These are phyloP conservation scores for Kwoniella botswanensis DNA, from an alignment of 768 basidiomycete genomes.

Conservation along the genomic window DNA sequence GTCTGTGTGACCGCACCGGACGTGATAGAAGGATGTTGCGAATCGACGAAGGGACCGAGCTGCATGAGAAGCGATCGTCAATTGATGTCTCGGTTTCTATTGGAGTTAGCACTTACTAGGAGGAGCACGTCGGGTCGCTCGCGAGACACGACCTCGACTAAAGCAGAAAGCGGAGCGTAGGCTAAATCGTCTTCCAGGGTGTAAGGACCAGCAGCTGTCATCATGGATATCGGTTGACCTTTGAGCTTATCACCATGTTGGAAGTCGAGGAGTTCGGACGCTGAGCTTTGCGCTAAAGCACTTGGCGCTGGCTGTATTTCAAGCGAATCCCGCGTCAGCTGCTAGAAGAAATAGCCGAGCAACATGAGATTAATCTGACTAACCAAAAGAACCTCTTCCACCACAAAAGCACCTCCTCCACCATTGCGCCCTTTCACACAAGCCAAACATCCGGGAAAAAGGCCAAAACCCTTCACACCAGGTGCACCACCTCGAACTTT, in stretches of 20 bases:
- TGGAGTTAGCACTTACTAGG: slow-evolving; percentile 64
- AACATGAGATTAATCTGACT: slow-evolving; percentile 48
- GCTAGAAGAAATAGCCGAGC: background rate
- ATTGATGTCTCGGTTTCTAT: background rate
- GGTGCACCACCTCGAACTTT: slow-evolving; percentile 70
- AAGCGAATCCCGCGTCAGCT: background rate
- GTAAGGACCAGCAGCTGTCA: slow-evolving; percentile 83
- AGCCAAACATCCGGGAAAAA: slow-evolving; percentile 88
- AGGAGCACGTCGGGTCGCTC: slow-evolving; percentile 77
- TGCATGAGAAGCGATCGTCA: slow-evolving; percentile 52
- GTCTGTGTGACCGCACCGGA: slow-evolving; percentile 72
- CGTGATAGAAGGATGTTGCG: slow-evolving; percentile 73
- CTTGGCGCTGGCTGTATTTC: slow-evolving; percentile 68
- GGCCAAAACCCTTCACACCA: slow-evolving; percentile 69
- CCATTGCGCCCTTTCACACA: slow-evolving; percentile 88
- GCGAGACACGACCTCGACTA: slow-evolving; percentile 68
- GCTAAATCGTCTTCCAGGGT: slow-evolving; percentile 76
- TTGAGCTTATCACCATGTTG: slow-evolving; percentile 57
- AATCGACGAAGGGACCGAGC: slow-evolving; percentile 92
- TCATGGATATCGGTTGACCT: slow-evolving; percentile 68
- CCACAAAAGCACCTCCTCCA: slow-evolving; percentile 83
- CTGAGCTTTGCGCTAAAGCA: slow-evolving; percentile 56
- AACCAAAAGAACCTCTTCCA: slow-evolving; percentile 79
- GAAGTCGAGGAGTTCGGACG: slow-evolving; percentile 60
- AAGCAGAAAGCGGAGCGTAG: slow-evolving; percentile 71